A percentile compares a stretch with the other conserved stretches of the same genome.
Conservation (phyloP, 2,329 filamentous ascomycete genomes). For the Monosporascus cannonballus region DNA sequence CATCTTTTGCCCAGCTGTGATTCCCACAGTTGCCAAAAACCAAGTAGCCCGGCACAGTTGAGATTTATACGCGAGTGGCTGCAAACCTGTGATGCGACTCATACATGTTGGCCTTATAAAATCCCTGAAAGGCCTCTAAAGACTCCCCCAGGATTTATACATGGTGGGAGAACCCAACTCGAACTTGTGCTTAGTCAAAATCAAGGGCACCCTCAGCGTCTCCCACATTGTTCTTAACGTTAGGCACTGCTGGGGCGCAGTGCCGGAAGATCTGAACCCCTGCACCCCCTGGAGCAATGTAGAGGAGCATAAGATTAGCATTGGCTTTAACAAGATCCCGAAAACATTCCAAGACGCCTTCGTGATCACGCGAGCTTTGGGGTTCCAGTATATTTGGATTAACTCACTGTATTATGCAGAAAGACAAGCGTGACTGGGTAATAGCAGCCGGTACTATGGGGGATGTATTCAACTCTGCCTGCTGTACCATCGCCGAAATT, state of each 20-base stretch:
- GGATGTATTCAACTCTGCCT: slow-evolving; percentile 10
- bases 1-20: slow-evolving; percentile 2
- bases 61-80: slow-evolving; percentile 7
- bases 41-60: slow-evolving; percentile 3
- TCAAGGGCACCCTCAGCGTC: not conserved
- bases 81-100: slow-evolving; percentile 4
- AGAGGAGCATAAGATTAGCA: not conserved
- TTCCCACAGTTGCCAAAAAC: slow-evolving; percentile 5
- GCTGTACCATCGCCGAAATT: slow-evolving; percentile 9
- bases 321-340: slow-evolving; percentile 1
- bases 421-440: slow-evolving; percentile 3
- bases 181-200: not conserved
- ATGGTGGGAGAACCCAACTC: slow-evolving; percentile 1
- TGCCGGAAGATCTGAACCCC: not conserved
- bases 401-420: slow-evolving; percentile 5
- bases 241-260: slow-evolving; percentile 5
- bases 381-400: slow-evolving; percentile 5
- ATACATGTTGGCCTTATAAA: not conserved
- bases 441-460: slow-evolving; percentile 6
- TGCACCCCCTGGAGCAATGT: not conserved
- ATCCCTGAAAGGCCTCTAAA: not conserved
- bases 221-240: slow-evolving; percentile 3
- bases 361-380: not conserved
- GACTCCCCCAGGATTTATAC: slow-evolving; percentile 6
- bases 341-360: slow-evolving; percentile 2